phyloP scores from a whole-genome alignment of 805 yeast species.

The Jamesozyma spencerorum region DNA sequence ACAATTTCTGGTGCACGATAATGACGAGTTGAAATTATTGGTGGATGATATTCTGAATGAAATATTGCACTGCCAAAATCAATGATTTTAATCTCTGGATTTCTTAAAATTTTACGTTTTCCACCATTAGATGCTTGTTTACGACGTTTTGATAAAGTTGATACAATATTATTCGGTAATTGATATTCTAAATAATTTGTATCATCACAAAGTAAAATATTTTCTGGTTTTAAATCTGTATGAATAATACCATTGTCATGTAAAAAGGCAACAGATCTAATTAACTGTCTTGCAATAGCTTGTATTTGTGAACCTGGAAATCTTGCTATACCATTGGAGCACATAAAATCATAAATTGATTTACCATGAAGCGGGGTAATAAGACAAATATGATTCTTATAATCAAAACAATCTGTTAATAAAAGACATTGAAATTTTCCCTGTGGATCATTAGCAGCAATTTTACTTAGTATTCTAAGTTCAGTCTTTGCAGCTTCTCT shows the following conservation, averaged over 20 bases:
- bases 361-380: constrained; percentile 82
- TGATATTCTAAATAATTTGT: constrained; percentile 15
- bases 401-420: constrained; percentile 83
- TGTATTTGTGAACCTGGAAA: constrained; percentile 93
- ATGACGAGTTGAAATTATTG: constrained; percentile 88
- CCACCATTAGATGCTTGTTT: constrained; percentile 27
- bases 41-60: constrained; percentile 86
- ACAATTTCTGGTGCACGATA: constrained; percentile 96
- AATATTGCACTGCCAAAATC: constrained; percentile 98
- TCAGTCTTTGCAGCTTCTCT: constrained; percentile 94
- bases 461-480: constrained; percentile 53
- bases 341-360: constrained; percentile 83
- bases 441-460: constrained; percentile 37
- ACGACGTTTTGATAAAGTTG: constrained; percentile 23
- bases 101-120: constrained; percentile 37
- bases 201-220: constrained; percentile 49
- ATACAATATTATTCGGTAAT: constrained; percentile 14
- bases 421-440: constrained; percentile 67
- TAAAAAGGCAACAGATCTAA: constrained; percentile 76
- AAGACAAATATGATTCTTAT: constrained; percentile 84
- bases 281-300: constrained; percentile 74
- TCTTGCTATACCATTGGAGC: constrained; percentile 72
- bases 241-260: constrained; percentile 88
- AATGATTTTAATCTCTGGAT: constrained; percentile 79
- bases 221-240: constrained; percentile 95